These are phyloP conservation scores for Cornus suecica DNA, from an alignment of 148 eudicot species.

Conservation along the genomic window DNA sequence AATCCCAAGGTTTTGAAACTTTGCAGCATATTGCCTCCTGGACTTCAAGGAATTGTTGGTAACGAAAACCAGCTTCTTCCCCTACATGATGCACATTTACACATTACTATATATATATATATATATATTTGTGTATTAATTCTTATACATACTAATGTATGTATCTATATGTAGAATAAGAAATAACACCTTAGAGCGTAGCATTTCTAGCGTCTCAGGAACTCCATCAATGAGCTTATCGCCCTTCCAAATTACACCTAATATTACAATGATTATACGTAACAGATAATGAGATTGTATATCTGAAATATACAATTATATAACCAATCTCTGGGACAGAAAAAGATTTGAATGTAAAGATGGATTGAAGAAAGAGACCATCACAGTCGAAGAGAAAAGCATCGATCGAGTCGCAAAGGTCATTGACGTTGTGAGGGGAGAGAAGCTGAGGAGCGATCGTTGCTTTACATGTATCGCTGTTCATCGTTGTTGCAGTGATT, in stretches of 20 bases:
- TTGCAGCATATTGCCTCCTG: conserved; percentile 62
- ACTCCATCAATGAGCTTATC: conserved; percentile 81
- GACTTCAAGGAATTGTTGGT: conserved; percentile 91
- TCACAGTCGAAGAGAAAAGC: conserved; percentile 91
- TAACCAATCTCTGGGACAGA: not conserved
- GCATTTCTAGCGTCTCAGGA: conserved; percentile 58
- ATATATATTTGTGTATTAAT: no score
- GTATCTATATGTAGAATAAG: no score
- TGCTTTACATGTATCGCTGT: conserved; percentile 1
- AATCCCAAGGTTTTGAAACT: conserved; percentile 80
- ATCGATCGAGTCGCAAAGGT: conserved; percentile 60
- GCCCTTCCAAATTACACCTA: conserved; percentile 94
- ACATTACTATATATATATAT: no score
- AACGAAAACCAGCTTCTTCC: conserved; percentile 79
- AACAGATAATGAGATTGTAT: not conserved
- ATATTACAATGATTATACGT: not conserved
- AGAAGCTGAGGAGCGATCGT: conserved; percentile 27
- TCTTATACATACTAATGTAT: no score
- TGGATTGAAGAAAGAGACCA: conserved; percentile 34
- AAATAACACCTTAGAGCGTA: conserved; percentile 54
- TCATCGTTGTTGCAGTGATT: not conserved
- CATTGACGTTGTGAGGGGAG: conserved; percentile 20
- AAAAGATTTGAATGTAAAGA: no score
- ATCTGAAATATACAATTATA: no score
- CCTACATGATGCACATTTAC: no score